phyloP scores from a whole-genome alignment of 805 yeast genomes.

The Nakazawaea ernobii region DNA sequence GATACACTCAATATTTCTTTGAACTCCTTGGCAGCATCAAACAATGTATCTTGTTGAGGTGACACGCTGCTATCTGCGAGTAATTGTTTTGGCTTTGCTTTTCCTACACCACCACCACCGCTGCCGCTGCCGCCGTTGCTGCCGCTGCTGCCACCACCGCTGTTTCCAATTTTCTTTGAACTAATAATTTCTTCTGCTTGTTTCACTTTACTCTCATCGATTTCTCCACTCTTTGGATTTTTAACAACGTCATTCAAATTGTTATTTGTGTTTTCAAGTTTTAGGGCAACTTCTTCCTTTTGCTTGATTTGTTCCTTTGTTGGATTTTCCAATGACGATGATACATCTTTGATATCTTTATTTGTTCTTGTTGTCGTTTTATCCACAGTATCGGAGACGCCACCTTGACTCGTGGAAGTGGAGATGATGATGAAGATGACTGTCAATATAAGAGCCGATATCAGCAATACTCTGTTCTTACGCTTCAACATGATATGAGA shows the following conservation, averaged over 20 bases:
- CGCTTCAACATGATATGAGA: conserved; percentile 14
- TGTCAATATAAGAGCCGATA: conserved; percentile 34
- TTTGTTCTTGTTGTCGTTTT: too few species aligned
- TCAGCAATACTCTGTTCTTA: conserved; percentile 33
- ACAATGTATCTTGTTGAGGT: conserved; percentile 17
- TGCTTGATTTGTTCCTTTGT: conserved; percentile 15
- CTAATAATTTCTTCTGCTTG: conserved; percentile 26
- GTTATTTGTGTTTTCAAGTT: conserved; percentile 5
- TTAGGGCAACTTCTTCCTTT: conserved; percentile 6
- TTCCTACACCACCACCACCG: background rate
- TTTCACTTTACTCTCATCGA: conserved; percentile 37
- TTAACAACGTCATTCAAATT: conserved; percentile 21
- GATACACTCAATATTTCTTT: conserved; percentile 50
- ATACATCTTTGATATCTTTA: background rate
- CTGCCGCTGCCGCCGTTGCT: too few species aligned
- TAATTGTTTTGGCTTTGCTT: conserved; percentile 10
- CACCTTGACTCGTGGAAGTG: conserved; percentile 11
- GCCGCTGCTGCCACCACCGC: too few species aligned
- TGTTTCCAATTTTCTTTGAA: background rate
- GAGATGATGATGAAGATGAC: conserved; percentile 30
- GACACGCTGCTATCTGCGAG: conserved; percentile 7
- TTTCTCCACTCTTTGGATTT: conserved; percentile 26
- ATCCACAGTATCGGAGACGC: too few species aligned
- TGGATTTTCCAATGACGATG: conserved; percentile 14
- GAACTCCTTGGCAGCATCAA: conserved; percentile 50